A percentile compares a stretch with the other conserved stretches of the same genome.
phyloP scores from a whole-genome alignment of 768 basidiomycete genomes.

The Zangia roseola region DNA sequence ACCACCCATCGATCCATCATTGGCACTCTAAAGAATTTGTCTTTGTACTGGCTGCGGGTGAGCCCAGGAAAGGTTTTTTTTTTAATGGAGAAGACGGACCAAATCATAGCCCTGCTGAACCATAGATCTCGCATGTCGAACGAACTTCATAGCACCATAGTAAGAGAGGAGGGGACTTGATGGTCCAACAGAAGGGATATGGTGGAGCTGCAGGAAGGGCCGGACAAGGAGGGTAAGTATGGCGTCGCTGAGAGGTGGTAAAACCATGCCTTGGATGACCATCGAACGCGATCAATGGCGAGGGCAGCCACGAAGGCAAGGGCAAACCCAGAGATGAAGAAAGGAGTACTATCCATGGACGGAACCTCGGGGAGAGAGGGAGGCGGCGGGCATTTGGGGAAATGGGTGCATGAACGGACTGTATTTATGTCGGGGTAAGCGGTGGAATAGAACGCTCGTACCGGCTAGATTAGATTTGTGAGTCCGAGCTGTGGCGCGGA shows the following conservation, averaged over 20 bases:
- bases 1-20: slow-evolving; percentile 46
- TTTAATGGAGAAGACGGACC: slow-evolving; percentile 21
- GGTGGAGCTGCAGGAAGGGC: slow-evolving; percentile 21
- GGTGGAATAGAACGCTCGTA: slow-evolving; percentile 23
- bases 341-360: slow-evolving; percentile 25
- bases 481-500: slow-evolving; percentile 23
- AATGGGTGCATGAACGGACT: slow-evolving; percentile 16
- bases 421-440: slow-evolving; percentile 33
- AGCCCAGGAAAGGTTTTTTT: slow-evolving; percentile 13
- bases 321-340: slow-evolving; percentile 21
- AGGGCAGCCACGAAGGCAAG: slow-evolving; percentile 14
- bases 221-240: neutral
- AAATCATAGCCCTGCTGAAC: slow-evolving; percentile 38
- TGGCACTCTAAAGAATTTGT: slow-evolving; percentile 43
- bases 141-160: slow-evolving; percentile 30
- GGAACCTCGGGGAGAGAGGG: slow-evolving; percentile 20
- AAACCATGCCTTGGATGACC: slow-evolving; percentile 27
- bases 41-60: slow-evolving; percentile 27
- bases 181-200: slow-evolving; percentile 37
- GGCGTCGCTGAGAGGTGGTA: neutral
- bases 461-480: slow-evolving; percentile 30
- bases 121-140: slow-evolving; percentile 31
- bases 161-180: slow-evolving; percentile 35
- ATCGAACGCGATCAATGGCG: slow-evolving; percentile 17
- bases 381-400: slow-evolving; percentile 29